Base-by-base conservation (phyloP, 192 early-diverging fungal genomes). In the Gryganskiella cystojenkinii region DNA sequence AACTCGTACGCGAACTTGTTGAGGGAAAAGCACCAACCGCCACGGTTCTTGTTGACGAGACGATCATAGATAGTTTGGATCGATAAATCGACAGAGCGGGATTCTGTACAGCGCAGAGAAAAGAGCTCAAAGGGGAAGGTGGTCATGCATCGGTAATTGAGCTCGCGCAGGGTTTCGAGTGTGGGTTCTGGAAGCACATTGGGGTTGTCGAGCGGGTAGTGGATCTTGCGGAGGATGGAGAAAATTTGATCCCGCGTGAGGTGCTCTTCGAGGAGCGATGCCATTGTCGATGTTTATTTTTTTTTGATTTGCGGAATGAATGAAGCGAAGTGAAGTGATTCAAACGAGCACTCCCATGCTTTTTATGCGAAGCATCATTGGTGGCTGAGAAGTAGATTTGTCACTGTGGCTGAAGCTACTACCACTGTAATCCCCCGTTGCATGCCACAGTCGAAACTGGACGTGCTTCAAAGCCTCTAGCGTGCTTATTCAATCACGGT, bases 1-100 rank as follows among this genome's bases (percentile, higher is more conserved):
- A 71, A 24, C 22, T 61, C 69, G 24, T 27, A 63, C 0, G 44
- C 59, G 11, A 71, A 53, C 9, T 42, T 22, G 44, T 71, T 71
- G 45, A 71, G 60, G 3, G 69, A 71, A 33, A 71, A 71, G 25
- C 69, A 71, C 69, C 69, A 71, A n/a, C 69, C 69, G 3, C 69
- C 69, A 9, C 69, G 69, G 20, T 46, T 33, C 17, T 71, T 54
- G 44, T 55, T 62, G 30, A 71, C 45, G n/a, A 62, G 15, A 20
- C 69, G 69, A 47, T 71, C 53, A 35, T 62, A 71, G 45, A 71
- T 71, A 1, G 58, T 60, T 15, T 71, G 30, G 2, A 63, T 44
- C 2, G 69, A 37, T 22, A 71, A 56, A 27, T 71, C 69, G 13
- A 71, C 69, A 5, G 14, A 15, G 9, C 60, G 59, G 19, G 59